These are phyloP conservation scores for Solioccasus polychromus DNA, from an alignment of 768 basidiomycete species.

Conservation along the genomic window DNA sequence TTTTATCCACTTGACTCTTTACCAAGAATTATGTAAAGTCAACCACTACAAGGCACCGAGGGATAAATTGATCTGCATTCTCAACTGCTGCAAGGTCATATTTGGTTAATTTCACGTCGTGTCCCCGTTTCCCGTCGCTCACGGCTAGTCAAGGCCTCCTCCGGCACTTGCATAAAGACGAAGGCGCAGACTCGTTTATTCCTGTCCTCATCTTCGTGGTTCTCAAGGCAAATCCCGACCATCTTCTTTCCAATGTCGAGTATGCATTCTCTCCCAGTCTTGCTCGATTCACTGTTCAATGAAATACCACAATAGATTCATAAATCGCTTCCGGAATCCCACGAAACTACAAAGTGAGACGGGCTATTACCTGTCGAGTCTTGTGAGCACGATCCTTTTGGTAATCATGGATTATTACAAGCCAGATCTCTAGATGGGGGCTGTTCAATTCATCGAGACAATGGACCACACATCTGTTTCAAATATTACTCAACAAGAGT, in stretches of 20 bases:
- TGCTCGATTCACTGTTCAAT: not conserved
- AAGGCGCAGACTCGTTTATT: conserved; percentile 92
- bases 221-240: conserved; percentile 88
- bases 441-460: conserved; percentile 95
- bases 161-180: conserved; percentile 78
- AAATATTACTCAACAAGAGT: conserved; percentile 91
- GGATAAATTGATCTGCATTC: conserved; percentile 95
- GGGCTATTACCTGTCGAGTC: conserved; percentile 94
- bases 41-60: conserved; percentile 99
- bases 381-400: conserved; percentile 49
- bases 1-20: conserved; percentile 1
- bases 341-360: conserved; percentile 90
- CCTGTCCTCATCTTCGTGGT: conserved; percentile 94
- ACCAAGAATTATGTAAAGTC: conserved; percentile 85
- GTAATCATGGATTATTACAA: conserved; percentile 2
- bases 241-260: conserved; percentile 95
- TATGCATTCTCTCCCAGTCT: conserved; percentile 35
- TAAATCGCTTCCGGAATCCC: conserved; percentile 91
- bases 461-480: conserved; percentile 96
- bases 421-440: conserved; percentile 68
- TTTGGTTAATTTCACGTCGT: conserved; percentile 63
- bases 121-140: conserved; percentile 2
- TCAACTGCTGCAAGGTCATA: conserved; percentile 99
- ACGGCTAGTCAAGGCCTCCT: conserved; percentile 63
- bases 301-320: conserved; percentile 58